Percentiles rank a stretch among this genome's conserved stretches.
phyloP scores from a whole-genome alignment of 208 protist species.

The Wallacemonas sp. region DNA sequence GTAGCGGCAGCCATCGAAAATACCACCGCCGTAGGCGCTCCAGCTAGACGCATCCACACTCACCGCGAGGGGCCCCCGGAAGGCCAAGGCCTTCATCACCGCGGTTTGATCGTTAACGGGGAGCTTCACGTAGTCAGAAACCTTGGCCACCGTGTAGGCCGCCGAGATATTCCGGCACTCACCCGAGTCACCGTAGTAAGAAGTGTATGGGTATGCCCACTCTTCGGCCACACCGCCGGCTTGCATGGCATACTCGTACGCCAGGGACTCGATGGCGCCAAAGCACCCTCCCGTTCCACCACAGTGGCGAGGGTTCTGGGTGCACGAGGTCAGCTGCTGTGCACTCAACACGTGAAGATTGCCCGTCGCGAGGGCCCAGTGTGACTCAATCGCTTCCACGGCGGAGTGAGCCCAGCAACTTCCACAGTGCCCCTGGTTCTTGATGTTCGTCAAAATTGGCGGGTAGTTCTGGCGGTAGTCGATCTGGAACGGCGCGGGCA shows the following conservation, averaged over 20 bases:
- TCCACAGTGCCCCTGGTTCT: constrained; percentile 82
- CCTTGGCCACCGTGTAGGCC: constrained; percentile 25
- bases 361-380: constrained; percentile 56
- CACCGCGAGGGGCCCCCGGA: constrained; percentile 73
- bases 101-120: constrained; percentile 59
- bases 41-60: constrained; percentile 78
- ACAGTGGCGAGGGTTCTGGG: constrained; percentile 52
- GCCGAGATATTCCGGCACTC: constrained; percentile 35
- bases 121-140: constrained; percentile 69
- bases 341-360: constrained; percentile 82
- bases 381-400: constrained; percentile 78
- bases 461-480: constrained; percentile 45
- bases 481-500: constrained; percentile 36
- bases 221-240: constrained; percentile 65
- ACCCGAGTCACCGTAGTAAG: constrained; percentile 53
- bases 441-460: constrained; percentile 61
- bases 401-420: constrained; percentile 77
- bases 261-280: constrained; percentile 75
- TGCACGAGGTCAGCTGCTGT: constrained; percentile 94
- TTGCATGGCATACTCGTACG: constrained; percentile 73
- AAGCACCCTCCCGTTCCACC: constrained; percentile 74
- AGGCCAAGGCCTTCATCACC: constrained; percentile 60
- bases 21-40: constrained; percentile 66
- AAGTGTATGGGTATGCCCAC: constrained; percentile 75
- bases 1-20: constrained; percentile 73